Evolutionary conservation across 1,284 basidiomycete species (phyloP).

Genomic region (Ustilago bromivora): DNA sequence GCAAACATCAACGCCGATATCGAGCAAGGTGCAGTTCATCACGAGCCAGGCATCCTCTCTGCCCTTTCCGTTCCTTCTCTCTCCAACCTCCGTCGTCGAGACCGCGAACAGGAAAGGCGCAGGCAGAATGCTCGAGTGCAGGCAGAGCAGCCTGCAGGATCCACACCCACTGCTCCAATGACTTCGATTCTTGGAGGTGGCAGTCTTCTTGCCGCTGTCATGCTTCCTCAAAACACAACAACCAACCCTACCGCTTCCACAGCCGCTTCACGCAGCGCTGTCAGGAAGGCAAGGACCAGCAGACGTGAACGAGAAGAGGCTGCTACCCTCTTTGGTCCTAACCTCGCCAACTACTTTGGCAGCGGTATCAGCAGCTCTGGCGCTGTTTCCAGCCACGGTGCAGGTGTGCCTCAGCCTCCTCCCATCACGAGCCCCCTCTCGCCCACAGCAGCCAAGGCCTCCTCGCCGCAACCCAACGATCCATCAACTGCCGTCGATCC

Average conservation of each 20-base stretch:
- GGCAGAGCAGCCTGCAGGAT: not conserved
- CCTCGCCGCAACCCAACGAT: not conserved
- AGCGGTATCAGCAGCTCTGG: conserved; percentile 55
- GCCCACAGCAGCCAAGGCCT: conserved; percentile 10
- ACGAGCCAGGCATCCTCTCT: conserved; percentile 46
- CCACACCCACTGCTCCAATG: not conserved
- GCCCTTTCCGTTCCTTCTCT: conserved; percentile 39
- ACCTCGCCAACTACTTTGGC: conserved; percentile 62
- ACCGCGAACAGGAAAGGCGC: conserved; percentile 44
- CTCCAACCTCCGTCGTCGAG: conserved; percentile 46
- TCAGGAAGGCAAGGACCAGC: conserved; percentile 35
- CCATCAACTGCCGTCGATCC: conserved; percentile 2
- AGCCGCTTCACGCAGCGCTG: conserved; percentile 16
- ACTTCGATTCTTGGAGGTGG: conserved; percentile 9
- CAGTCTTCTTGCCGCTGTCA: conserved; percentile 22
- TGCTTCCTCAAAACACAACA: conserved; percentile 10
- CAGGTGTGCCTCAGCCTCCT: conserved; percentile 27
- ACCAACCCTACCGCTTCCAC: not conserved
- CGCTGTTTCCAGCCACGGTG: conserved; percentile 39
- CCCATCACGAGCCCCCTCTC: conserved; percentile 20
- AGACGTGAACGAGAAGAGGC: conserved; percentile 58
- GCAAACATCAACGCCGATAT: conserved; percentile 16
- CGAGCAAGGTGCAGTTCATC: conserved; percentile 27
- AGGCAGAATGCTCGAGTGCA: conserved; percentile 28
- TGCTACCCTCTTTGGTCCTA: conserved; percentile 62